Base-by-base conservation (phyloP, 2,329 filamentous ascomycete genomes). In the Fusarium bulbicola region DNA sequence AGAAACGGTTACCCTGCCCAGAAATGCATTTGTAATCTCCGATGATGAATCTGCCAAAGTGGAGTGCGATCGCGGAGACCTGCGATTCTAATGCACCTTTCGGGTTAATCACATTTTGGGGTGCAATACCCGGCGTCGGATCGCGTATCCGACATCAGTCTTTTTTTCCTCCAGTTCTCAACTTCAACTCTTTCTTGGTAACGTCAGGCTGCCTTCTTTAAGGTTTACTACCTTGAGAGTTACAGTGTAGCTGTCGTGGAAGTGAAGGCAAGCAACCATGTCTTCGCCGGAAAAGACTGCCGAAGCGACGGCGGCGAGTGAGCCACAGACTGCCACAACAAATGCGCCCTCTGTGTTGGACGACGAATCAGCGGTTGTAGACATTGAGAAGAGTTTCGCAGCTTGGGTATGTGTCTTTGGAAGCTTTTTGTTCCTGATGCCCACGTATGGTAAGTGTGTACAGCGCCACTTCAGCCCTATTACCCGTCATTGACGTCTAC, bases 81-180 rank as follows among this genome's bases (percentile, higher is more conserved):
- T 60, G 52, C 52, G 1, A 66, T 42, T 60, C 6, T 20, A 5
- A 20, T 53, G 14, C 4, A 53, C 58, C n/a, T 46, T 59, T 66
- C 40, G n/a, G 50, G 61, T 37, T 59, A 50, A 59, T 65, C 28
- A 37, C n/a, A 20, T 52, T 30, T 30, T 24, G 21, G 37, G 12
- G 63, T 67, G 62, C 53, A 42, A 67, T 60, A 66, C 39, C 62
- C 63, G 62, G 28, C 16, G 53, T 67, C 64, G 52, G 62, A 53
- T 53, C 43, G 11, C 18, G 6, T 39, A 59, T 28, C 63, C 63
- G 63, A 37, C 43, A 42, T 49, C 13, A 40, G 26, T 28, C 13
- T 10, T 42, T 20, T 62, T 37, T 49, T 20, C 8, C 1, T 11
- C 6, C 20, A 26, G 3, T 40, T 18, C 7, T 21, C 32, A 4